Evolutionary conservation across 148 eudicot genomes (phyloP).

Genomic region (Rheum nobile): DNA sequence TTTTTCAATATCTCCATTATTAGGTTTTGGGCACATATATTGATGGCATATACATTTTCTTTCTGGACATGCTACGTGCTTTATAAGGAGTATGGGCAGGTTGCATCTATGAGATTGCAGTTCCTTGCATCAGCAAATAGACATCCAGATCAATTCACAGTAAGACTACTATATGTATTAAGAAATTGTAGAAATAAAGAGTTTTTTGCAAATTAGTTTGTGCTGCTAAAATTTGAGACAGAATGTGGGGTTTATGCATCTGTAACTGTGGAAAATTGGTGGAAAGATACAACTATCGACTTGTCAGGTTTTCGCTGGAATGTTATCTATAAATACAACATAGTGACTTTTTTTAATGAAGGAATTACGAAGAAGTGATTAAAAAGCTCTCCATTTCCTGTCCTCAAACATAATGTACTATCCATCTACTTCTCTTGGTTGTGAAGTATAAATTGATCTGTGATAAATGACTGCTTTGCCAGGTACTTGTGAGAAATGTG

Average conservation of each 20-base stretch:
- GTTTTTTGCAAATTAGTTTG: background rate
- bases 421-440: background rate
- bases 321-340: background rate
- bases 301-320: background rate
- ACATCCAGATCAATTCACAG: constrained; percentile 91
- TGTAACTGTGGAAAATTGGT: background rate
- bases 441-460: background rate
- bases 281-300: background rate
- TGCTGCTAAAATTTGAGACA: background rate
- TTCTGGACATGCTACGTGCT: constrained; percentile 78
- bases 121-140: constrained; percentile 76
- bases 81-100: constrained; percentile 55
- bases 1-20: constrained; percentile 12
- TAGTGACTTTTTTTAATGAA: background rate
- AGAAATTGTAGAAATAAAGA: background rate
- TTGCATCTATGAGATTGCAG: constrained; percentile 66
- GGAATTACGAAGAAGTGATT: background rate
- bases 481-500: constrained; percentile 87
- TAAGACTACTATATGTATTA: constrained; percentile 24
- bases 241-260: background rate
- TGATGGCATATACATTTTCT: constrained; percentile 72
- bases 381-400: background rate
- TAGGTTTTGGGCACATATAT: constrained; percentile 86
- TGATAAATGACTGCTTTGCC: constrained; percentile 12
- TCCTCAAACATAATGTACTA: background rate